Percentiles rank a stretch among this genome's conserved stretches.
Evolutionary conservation across 2,329 filamentous ascomycete genomes (phyloP).

Genomic region (Aspergillus sp.): DNA sequence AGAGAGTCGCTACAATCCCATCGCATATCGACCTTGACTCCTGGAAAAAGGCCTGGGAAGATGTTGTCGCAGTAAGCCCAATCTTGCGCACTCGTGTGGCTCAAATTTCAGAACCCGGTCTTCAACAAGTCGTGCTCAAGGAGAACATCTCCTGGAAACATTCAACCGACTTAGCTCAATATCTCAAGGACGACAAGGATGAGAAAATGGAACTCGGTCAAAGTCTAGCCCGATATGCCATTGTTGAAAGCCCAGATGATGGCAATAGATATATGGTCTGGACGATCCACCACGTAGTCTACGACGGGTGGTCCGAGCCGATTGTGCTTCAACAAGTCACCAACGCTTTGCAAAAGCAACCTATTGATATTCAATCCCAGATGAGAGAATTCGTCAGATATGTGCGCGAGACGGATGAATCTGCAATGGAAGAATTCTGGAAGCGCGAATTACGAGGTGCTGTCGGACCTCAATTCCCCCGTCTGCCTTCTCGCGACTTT

Average conservation of each 20-base stretch:
- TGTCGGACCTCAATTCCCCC: slow-evolving; percentile 51
- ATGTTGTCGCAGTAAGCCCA: slow-evolving; percentile 39
- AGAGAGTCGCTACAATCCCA: slow-evolving; percentile 42
- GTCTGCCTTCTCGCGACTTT: slow-evolving; percentile 49
- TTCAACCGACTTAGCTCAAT: slow-evolving; percentile 22
- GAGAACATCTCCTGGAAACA: slow-evolving; percentile 33
- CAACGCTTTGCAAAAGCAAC: slow-evolving; percentile 23
- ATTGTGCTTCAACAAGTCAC: slow-evolving; percentile 37
- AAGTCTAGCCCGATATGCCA: slow-evolving; percentile 36
- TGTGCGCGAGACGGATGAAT: slow-evolving; percentile 44
- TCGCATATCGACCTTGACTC: slow-evolving; percentile 33
- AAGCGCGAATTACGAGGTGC: slow-evolving; percentile 46
- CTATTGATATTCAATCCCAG: slow-evolving; percentile 20
- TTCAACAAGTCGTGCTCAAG: slow-evolving; percentile 39
- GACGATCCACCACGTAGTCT: slow-evolving; percentile 53
- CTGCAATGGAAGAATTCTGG: slow-evolving; percentile 50
- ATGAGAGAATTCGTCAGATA: slow-evolving; percentile 53
- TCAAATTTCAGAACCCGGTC: slow-evolving; percentile 33
- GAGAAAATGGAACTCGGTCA: slow-evolving; percentile 36
- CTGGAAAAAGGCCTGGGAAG: slow-evolving; percentile 48
- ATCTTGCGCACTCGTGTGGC: slow-evolving; percentile 50
- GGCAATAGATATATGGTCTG: slow-evolving; percentile 45
- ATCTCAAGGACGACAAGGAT: slow-evolving; percentile 27
- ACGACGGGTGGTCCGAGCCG: slow-evolving; percentile 50
- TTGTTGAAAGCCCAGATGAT: slow-evolving; percentile 26